Evolutionary conservation across 202 grass and related monocot species (phyloP), one percentile per base, ranked within the genome.

Genomic region (Bolboschoenoplectus hybrid): DNA sequence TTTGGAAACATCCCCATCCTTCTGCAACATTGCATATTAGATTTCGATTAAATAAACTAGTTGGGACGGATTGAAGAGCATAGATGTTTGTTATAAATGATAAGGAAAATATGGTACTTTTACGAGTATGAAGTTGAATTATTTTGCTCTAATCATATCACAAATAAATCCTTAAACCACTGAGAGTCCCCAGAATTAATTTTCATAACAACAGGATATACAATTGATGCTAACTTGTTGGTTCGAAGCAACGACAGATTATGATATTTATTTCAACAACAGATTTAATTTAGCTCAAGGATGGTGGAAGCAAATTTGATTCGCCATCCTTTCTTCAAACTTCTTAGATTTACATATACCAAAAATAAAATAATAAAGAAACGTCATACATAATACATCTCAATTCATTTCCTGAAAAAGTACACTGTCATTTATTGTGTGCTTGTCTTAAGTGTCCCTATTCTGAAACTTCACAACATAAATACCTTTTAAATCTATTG

Each of bases 1-100:
- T 68, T 44, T 67, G 84, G 38, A 86, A 64, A 17, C 55, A 86
- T n/a, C 55, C 84, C 84, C 84, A 86, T 41, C 84, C 73, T 43
- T 65, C 84, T 86, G 71, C 43, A 86, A 39, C 71, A 85, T 39
- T 63, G 63, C 35, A 60, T 1, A 86, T 79, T 78, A 9, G 32
- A 38, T 38, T 78, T 78, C 34, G 58, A 11, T 40, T 39, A 52
- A 78, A 40, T n/a, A 55, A 38, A 16, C 6, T 47, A 72, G 44
- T 5, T 72, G 34, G 32, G 2, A 56, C 2, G 4, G 6, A 78
- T 57, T 78, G 32, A 56, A 56, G 17, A 6, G 9, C n/a, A 34
- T 44, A 26, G 0, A 6, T 50, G n/a, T 50, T 26, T 51, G 6
- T 74, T 32, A 2, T 74, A 26, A 26, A 26, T 26, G 26, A 26